phyloP scores from a whole-genome alignment of 2,329 filamentous ascomycete species.

The Cladosporium sp. region DNA sequence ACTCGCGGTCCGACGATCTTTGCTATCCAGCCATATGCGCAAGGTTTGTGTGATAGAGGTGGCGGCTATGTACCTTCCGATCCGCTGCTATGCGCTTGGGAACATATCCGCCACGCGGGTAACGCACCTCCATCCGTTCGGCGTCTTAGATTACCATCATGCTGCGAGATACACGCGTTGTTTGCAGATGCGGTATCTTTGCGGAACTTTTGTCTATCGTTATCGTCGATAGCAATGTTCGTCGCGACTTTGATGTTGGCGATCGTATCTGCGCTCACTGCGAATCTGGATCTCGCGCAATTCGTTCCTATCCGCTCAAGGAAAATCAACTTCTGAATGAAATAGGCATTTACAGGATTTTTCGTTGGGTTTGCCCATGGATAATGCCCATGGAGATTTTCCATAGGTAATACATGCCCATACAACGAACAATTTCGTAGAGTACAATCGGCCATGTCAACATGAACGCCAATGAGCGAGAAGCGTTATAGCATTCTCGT shows the following conservation, averaged over 20 bases:
- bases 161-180: background rate
- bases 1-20: background rate
- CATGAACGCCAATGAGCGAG: background rate
- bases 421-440: background rate
- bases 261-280: background rate
- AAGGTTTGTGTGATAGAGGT: background rate
- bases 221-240: background rate
- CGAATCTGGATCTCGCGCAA: background rate
- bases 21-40: background rate
- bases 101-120: background rate
- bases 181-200: background rate
- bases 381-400: no score
- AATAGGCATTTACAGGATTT: background rate
- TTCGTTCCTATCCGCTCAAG: background rate
- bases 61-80: background rate
- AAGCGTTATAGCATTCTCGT: background rate
- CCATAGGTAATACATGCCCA: background rate
- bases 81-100: background rate
- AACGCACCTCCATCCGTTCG: background rate
- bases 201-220: background rate
- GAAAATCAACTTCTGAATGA: background rate
- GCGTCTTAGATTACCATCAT: background rate
- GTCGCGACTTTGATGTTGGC: background rate
- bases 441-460: background rate
- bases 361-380: no score